Evolutionary conservation across 208 protist genomes (phyloP), one percentile per base, ranked within the genome.

Genomic region (Crithidia fasciculata): DNA sequence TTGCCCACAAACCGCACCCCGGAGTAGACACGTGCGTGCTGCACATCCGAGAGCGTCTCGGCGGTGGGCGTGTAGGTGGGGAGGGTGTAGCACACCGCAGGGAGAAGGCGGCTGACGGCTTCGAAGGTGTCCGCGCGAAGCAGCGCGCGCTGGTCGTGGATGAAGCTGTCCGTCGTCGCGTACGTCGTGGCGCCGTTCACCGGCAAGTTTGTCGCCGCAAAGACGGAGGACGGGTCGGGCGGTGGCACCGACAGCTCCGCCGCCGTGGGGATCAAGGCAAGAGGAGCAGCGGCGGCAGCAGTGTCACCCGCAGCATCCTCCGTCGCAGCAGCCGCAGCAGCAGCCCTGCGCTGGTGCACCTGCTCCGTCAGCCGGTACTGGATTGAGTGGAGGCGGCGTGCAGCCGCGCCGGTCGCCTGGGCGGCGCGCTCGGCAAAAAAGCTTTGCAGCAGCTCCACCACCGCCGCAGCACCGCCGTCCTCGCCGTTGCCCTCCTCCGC

Each of bases 51-150:
- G 37, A 81, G 15, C 16, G 90, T 95, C 55, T 94, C 86, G 18
- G 74, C 58, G 9, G 81, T 80, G 0, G 87, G 84, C 18, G 55
- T 74, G 76, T 92, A 89, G 41, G 74, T 19, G 0, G 87, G 88
- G 8, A 97, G 77, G 40, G 80, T 5, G 80, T 88, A 91, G 77
- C 89, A 94, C n/a, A 77, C 72, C 10, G 85, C 88, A 9, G 89
- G 77, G 44, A 94, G 69, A 41, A 93, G 47, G 47, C 93, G 86
- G 43, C 80, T 85, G 19, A 85, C 83, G 12, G 87, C 71, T 72
- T 95, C 90, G 75, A 97, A 97, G 15, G 90, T 95, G 72, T 97
- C 93, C 0, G 93, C 93, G n/a, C 89, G 85, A 8, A 97, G 83
- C 10, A 97, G 81, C 44, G 67, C 70, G 72, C 87, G 88, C 67